Conservation (phyloP, 805 yeast species). For the Saturnispora sanitii region DNA sequence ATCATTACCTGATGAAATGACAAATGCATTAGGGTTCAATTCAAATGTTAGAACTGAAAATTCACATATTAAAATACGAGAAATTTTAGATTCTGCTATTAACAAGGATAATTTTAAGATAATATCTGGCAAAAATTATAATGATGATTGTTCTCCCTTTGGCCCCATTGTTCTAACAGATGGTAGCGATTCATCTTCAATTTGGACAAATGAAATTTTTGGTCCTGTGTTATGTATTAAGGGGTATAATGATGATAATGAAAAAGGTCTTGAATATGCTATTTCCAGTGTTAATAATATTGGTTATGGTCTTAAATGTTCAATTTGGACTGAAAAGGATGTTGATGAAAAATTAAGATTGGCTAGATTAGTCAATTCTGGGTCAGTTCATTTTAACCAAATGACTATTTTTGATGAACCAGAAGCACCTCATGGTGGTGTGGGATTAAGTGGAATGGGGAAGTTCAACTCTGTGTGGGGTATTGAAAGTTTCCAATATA, state of each 20-base stretch:
- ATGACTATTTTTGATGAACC: conserved; percentile 20
- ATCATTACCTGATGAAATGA: conserved; percentile 5
- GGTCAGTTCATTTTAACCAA: conserved; percentile 30
- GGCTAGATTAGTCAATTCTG: conserved; percentile 23
- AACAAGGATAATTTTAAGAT: conserved; percentile 28
- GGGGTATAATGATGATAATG: conserved; percentile 22
- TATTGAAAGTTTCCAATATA: conserved; percentile 30
- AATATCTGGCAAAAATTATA: conserved; percentile 13
- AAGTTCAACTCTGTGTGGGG: conserved; percentile 39
- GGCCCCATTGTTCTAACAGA: conserved; percentile 28
- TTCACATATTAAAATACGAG: conserved; percentile 18
- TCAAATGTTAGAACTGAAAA: conserved; percentile 24
- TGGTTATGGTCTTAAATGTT: conserved; percentile 32
- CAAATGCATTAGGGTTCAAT: conserved; percentile 11
- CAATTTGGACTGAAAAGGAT: conserved; percentile 29
- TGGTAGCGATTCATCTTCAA: conserved; percentile 25
- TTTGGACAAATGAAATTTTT: conserved; percentile 30
- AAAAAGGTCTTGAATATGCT: conserved; percentile 14
- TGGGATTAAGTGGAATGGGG: conserved; percentile 34
- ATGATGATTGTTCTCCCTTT: neutral
- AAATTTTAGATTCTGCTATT: conserved; percentile 30
- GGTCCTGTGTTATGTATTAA: conserved; percentile 33
- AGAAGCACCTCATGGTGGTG: conserved; percentile 37
- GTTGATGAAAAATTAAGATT: neutral
- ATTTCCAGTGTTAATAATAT: conserved; percentile 22